These are phyloP conservation scores for Aphanomyces cochlioides DNA, from an alignment of 352 stramenopile species.

Conservation along the genomic window DNA sequence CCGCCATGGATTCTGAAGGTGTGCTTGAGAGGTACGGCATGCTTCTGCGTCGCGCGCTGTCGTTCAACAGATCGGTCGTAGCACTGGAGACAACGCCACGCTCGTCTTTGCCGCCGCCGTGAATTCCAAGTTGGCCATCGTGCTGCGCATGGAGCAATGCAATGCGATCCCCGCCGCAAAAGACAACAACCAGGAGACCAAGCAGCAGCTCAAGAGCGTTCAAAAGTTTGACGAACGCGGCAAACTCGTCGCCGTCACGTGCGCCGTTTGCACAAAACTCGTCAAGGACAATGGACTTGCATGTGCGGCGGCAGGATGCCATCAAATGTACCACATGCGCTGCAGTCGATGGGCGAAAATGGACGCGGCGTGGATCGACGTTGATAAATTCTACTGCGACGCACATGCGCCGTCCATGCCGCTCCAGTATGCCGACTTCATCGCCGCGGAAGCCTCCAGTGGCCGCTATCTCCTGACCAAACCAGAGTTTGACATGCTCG, in stretches of 20 bases:
- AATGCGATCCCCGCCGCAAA: constrained; percentile 24
- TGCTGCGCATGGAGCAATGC: constrained; percentile 63
- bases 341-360: constrained; percentile 64
- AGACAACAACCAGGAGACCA: constrained; percentile 26
- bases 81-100: constrained; percentile 54
- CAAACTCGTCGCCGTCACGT: constrained; percentile 46
- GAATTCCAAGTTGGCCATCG: constrained; percentile 42
- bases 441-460: constrained; percentile 44
- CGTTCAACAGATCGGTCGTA: neutral
- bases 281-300: constrained; percentile 37
- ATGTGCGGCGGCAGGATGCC: constrained; percentile 50
- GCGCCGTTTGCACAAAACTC: constrained; percentile 46
- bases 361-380: constrained; percentile 33
- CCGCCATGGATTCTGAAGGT: constrained; percentile 33
- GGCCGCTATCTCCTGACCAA: constrained; percentile 43
- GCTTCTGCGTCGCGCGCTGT: neutral
- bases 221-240: constrained; percentile 58
- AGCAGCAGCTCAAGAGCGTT: constrained; percentile 38
- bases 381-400: constrained; percentile 49
- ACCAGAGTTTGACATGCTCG: constrained; percentile 44
- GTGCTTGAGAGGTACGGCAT: constrained; percentile 42
- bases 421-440: constrained; percentile 54
- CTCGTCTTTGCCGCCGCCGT: constrained; percentile 51
- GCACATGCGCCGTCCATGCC: constrained; percentile 37
- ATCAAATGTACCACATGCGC: constrained; percentile 54